phyloP scores from a whole-genome alignment of 805 yeast genomes.

The Lipomyces mesembrius region DNA sequence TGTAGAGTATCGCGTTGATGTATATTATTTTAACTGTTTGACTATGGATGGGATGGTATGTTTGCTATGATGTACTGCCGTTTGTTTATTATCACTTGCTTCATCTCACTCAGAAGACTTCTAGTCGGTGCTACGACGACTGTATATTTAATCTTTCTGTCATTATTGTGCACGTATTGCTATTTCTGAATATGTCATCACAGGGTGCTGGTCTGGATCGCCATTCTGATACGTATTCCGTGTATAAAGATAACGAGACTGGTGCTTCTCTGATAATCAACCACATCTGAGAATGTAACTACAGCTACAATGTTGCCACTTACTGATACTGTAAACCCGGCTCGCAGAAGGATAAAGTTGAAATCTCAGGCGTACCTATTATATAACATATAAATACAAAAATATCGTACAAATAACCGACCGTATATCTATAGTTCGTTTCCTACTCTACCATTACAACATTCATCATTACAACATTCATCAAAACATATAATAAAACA shows the following conservation, averaged over 20 bases:
- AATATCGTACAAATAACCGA: not conserved
- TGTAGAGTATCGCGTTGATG: not conserved
- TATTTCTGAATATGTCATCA: conserved; percentile 1
- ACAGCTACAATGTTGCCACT: not conserved
- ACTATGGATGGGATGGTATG: not conserved
- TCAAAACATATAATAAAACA: not conserved
- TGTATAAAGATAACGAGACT: not conserved
- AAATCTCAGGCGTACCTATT: not conserved
- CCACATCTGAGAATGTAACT: not conserved
- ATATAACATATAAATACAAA: conserved; percentile 1
- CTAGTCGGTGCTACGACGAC: not conserved
- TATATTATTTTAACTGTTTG: not conserved
- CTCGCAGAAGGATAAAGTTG: not conserved
- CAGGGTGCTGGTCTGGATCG: not conserved
- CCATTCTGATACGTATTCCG: not conserved
- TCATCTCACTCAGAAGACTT: not conserved
- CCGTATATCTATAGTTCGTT: not conserved
- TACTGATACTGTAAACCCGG: not conserved
- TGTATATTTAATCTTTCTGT: not conserved
- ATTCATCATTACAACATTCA: not conserved
- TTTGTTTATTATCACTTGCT: not conserved
- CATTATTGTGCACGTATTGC: not conserved
- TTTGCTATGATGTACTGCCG: not conserved
- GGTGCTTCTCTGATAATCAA: not conserved
- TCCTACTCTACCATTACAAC: not conserved